Conservation (phyloP, 345 rosid genomes). For the Gossypium arboreum region DNA sequence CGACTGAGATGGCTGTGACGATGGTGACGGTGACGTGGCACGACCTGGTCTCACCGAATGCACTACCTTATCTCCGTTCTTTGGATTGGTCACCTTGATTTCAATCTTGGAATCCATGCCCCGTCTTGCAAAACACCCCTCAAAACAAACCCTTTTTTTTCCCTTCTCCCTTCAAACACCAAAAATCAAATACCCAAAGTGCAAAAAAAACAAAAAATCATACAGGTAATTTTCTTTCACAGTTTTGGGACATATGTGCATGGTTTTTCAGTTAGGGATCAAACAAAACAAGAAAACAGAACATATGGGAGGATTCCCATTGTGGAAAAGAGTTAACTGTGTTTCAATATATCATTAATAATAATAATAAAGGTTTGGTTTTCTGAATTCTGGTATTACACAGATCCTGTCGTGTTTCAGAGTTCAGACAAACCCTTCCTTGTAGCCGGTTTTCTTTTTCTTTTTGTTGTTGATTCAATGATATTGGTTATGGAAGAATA, state of each 20-base stretch:
- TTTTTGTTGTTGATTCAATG: neutral
- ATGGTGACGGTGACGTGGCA: constrained; percentile 1
- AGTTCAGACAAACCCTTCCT: neutral
- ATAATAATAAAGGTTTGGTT: neutral
- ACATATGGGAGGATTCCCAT: too few species aligned
- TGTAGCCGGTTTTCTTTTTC: neutral
- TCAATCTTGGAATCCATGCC: constrained; percentile 34
- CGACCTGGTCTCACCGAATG: constrained; percentile 19
- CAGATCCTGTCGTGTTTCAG: neutral
- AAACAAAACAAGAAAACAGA: neutral
- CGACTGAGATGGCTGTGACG: neutral
- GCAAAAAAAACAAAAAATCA: neutral
- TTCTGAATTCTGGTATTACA: neutral
- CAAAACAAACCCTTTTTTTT: neutral
- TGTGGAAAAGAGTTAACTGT: neutral
- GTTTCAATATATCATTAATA: neutral
- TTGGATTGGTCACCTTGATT: constrained; percentile 48
- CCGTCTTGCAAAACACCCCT: constrained; percentile 2
- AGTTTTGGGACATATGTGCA: neutral
- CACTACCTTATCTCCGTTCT: constrained; percentile 6
- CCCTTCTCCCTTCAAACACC: neutral
- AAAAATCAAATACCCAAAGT: neutral
- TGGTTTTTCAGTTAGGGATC: neutral
- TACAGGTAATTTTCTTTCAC: neutral
- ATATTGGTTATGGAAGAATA: neutral